phyloP scores from a whole-genome alignment of 208 protist genomes.

The Porcisia deanei region DNA sequence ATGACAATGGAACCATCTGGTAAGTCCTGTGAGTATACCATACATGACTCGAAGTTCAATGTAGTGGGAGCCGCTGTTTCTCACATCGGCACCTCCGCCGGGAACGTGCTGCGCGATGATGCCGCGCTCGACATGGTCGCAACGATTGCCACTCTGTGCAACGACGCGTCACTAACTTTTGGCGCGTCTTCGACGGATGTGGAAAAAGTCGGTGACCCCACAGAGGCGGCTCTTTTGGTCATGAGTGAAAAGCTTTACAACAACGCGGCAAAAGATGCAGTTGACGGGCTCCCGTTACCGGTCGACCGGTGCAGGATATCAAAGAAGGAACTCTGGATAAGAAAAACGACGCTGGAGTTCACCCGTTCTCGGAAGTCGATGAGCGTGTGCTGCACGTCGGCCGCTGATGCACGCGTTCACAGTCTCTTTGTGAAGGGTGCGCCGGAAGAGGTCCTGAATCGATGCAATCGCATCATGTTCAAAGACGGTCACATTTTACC shows the following conservation, averaged over 20 bases:
- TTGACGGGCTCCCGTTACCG: conserved; percentile 2
- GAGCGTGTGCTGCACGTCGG: conserved; percentile 81
- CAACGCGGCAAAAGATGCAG: background rate
- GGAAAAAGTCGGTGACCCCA: conserved; percentile 88
- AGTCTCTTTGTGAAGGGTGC: conserved; percentile 95
- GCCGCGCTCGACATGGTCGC: conserved; percentile 61
- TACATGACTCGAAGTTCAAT: conserved; percentile 65
- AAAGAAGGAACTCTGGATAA: conserved; percentile 45
- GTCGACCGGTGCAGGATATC: conserved; percentile 35
- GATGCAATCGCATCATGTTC: conserved; percentile 72
- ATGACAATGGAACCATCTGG: conserved; percentile 35
- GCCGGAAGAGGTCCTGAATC: conserved; percentile 91
- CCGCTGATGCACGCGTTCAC: conserved; percentile 9
- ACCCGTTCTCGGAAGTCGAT: conserved; percentile 95
- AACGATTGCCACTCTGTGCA: conserved; percentile 73
- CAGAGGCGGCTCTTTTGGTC: conserved; percentile 90
- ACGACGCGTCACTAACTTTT: conserved; percentile 65
- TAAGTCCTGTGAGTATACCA: conserved; percentile 33
- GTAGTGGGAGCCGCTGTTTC: conserved; percentile 40
- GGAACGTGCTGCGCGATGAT: conserved; percentile 32
- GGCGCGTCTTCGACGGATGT: conserved; percentile 30
- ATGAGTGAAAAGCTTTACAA: conserved; percentile 92
- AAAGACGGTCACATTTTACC: conserved; percentile 47
- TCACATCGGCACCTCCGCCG: background rate
- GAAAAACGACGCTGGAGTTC: conserved; percentile 93